Conservation (phyloP, 2,329 filamentous ascomycete species). For the Epichloe uncinata region DNA sequence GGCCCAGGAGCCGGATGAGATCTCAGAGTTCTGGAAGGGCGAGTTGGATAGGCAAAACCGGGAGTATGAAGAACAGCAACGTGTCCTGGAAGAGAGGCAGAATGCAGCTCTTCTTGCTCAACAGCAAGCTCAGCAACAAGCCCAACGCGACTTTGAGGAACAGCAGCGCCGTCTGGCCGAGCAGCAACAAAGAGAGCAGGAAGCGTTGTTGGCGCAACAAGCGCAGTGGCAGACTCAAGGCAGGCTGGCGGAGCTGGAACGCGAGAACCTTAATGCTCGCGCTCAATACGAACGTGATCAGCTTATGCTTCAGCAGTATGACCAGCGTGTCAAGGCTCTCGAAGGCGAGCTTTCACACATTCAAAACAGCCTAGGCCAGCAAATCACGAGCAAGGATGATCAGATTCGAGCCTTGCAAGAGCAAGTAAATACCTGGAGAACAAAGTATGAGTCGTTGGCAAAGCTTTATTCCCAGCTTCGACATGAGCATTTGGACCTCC, state of each 20-base stretch:
- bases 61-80: conserved; percentile 90
- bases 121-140: conserved; percentile 68
- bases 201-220: conserved; percentile 78
- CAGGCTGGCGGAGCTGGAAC: conserved; percentile 86
- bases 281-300: conserved; percentile 97
- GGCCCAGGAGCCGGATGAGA: conserved; percentile 77
- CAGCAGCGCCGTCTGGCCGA: conserved; percentile 80
- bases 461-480: conserved; percentile 95
- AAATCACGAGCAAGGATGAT: conserved; percentile 81
- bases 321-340: conserved; percentile 82
- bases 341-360: conserved; percentile 78
- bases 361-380: conserved; percentile 70
- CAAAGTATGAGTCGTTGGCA: conserved; percentile 91
- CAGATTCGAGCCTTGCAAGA: conserved; percentile 88
- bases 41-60: conserved; percentile 84
- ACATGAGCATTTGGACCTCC: conserved; percentile 83
- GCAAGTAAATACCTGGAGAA: conserved; percentile 94
- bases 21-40: conserved; percentile 95
- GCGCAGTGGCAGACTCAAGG: conserved; percentile 90
- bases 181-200: conserved; percentile 81
- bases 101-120: conserved; percentile 70
- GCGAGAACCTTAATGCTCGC: conserved; percentile 84
- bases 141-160: conserved; percentile 91
- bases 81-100: conserved; percentile 75
- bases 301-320: conserved; percentile 92